Evolutionary conservation across 1,284 basidiomycete genomes (phyloP), one percentile per base, ranked within the genome.

Genomic region (Ganoderma leucocontextum): DNA sequence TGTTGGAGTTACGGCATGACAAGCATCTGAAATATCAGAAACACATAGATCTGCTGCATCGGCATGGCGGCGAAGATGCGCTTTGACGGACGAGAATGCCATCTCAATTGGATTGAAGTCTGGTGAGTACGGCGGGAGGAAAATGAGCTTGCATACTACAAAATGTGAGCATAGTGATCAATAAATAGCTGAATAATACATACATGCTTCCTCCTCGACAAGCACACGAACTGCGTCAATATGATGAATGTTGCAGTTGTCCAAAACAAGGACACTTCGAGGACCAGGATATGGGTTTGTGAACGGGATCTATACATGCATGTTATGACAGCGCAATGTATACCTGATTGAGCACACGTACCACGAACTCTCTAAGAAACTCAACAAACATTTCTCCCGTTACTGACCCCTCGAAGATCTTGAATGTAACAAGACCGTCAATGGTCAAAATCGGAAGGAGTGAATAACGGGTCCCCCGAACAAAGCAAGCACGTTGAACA

Each of bases 191-290:
- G 8, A 55, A 15, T 29, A 22, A 55, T 33, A 55, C 53, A 29
- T 33, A 55, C 53, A 55, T 25, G 53, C 53, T 55, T 55, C 22
- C 6, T 55, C 53, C 8, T 55, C 60, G 9, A 47, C 38, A 4
- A 68, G 33, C 42, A 38, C 29, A 8, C 47, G 59, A 44, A 68
- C 53, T 33, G 59, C 67, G 39, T 68, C 67, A 55, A 47, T 57
- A 55, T 68, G 67, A 29, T 62, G 59, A 41, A 68, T 68, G 19
- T 42, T 41, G 35, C 67, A 68, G 42, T 68, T 68, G 38, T 68
- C 67, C 6, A 68, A 36, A n/a, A 68, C 63, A 60, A 68, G 22
- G 38, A 68, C 63, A 64, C 67, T 68, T 8, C 60, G 57, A 29
- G 44, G 35, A 4, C 63, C 62, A 25, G 60, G 63, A 61, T 64